phyloP scores from a whole-genome alignment of 352 stramenopile species.

The Blastocystis sp. region DNA sequence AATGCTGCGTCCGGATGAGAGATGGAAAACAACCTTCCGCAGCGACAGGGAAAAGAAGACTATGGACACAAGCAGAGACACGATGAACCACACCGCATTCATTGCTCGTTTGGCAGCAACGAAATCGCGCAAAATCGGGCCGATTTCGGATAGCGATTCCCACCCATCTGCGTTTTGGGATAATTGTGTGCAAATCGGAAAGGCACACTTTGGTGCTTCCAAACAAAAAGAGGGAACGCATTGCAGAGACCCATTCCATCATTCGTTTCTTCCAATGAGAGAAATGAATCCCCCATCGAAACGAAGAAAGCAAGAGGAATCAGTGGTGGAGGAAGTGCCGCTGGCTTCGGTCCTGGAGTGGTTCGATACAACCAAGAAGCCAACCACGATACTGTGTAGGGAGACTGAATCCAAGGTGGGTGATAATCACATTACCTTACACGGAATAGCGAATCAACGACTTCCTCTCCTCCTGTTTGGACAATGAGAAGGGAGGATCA shows the following conservation, averaged over 20 bases:
- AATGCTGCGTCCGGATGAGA: too few species aligned
- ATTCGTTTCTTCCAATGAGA: constrained; percentile 5
- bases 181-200: too few species aligned
- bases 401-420: constrained; percentile 20
- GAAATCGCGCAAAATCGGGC: too few species aligned
- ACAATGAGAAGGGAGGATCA: constrained; percentile 48
- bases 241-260: not conserved
- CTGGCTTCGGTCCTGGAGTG: constrained; percentile 41
- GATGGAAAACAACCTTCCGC: too few species aligned
- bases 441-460: constrained; percentile 18
- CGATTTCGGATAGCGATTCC: too few species aligned
- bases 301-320: not conserved
- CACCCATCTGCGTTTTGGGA: too few species aligned
- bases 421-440: not conserved
- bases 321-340: not conserved
- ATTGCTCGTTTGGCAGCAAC: too few species aligned
- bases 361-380: constrained; percentile 58
- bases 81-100: too few species aligned
- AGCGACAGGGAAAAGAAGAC: too few species aligned
- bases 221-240: not conserved
- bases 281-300: constrained; percentile 25
- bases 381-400: constrained; percentile 22
- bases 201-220: not conserved
- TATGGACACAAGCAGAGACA: too few species aligned
- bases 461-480: constrained; percentile 28